phyloP scores from a whole-genome alignment of 257 asterid species.

The Scutellaria barbata region DNA sequence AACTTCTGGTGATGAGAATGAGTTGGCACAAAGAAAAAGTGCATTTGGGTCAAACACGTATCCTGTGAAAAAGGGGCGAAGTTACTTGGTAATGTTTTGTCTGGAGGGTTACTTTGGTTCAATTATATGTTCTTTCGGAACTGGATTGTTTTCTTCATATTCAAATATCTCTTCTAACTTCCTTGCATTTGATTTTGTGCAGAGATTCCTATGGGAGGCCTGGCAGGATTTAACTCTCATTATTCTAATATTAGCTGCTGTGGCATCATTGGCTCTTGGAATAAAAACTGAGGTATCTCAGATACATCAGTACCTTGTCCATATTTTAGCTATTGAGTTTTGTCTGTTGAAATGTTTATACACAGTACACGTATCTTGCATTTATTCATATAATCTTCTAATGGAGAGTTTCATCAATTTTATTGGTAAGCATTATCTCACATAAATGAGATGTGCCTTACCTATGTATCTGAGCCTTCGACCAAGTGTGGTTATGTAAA shows the following conservation, averaged over 20 bases:
- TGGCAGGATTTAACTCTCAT: slow-evolving; percentile 97
- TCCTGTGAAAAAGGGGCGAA: slow-evolving; percentile 84
- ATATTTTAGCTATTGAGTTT: background rate
- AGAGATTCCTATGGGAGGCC: slow-evolving; percentile 96
- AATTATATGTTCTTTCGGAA: slow-evolving; percentile 7
- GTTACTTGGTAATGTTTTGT: slow-evolving; percentile 65
- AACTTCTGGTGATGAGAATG: slow-evolving; percentile 58
- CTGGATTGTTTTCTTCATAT: slow-evolving; percentile 19
- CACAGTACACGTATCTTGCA: background rate
- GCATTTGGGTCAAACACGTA: slow-evolving; percentile 86
- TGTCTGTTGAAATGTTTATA: background rate
- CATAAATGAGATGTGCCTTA: background rate
- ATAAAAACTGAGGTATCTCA: slow-evolving; percentile 74
- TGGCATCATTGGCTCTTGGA: slow-evolving; percentile 85
- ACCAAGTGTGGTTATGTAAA: too few relatives aligned
- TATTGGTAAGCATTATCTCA: background rate
- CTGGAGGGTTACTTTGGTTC: slow-evolving; percentile 22
- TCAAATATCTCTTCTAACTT: slow-evolving; percentile 26
- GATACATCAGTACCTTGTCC: slow-evolving; percentile 21
- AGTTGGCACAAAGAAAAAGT: slow-evolving; percentile 57
- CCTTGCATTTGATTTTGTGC: slow-evolving; percentile 29
- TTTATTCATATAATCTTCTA: too few relatives aligned
- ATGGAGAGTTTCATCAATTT: too few relatives aligned
- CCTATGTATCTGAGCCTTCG: too few relatives aligned
- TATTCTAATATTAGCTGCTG: slow-evolving; percentile 83